Evolutionary conservation across 192 early-diverging fungal genomes (phyloP).

Genomic region (Haplosporangium gracile): DNA sequence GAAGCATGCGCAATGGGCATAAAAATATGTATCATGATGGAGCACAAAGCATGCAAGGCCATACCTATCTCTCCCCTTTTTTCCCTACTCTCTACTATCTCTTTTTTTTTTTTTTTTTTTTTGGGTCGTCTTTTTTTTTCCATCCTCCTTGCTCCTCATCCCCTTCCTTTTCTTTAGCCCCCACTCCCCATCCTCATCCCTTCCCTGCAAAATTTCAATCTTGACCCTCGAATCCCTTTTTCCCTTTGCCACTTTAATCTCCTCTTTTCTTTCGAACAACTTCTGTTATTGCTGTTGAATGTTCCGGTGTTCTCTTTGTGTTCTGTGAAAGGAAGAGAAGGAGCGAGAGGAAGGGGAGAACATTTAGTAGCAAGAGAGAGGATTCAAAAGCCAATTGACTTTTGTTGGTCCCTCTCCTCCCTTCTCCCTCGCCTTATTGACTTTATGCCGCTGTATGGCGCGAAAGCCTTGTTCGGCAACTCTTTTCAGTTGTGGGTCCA

Average conservation of each 20-base stretch:
- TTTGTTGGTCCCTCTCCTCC: neutral
- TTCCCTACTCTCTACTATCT: no score
- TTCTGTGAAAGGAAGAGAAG: neutral
- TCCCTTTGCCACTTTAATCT: neutral
- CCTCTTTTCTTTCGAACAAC: neutral
- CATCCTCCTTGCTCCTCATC: conserved; percentile 1
- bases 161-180: neutral
- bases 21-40: no score
- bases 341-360: neutral
- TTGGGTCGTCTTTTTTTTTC: neutral
- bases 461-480: conserved; percentile 2
- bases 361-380: neutral
- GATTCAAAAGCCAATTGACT: neutral
- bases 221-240: conserved; percentile 1
- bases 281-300: neutral
- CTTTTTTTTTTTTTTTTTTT: neutral
- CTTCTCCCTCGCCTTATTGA: neutral
- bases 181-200: neutral
- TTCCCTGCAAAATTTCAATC: neutral
- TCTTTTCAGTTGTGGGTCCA: neutral
- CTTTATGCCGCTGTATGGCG: neutral
- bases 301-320: neutral
- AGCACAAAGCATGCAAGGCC: no score
- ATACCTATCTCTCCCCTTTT: no score
- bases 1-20: no score